A percentile compares a stretch with the other conserved stretches of the same genome.
Evolutionary conservation across 202 grass and related monocot genomes (phyloP).

Genomic region (Alloteropsis angusta): DNA sequence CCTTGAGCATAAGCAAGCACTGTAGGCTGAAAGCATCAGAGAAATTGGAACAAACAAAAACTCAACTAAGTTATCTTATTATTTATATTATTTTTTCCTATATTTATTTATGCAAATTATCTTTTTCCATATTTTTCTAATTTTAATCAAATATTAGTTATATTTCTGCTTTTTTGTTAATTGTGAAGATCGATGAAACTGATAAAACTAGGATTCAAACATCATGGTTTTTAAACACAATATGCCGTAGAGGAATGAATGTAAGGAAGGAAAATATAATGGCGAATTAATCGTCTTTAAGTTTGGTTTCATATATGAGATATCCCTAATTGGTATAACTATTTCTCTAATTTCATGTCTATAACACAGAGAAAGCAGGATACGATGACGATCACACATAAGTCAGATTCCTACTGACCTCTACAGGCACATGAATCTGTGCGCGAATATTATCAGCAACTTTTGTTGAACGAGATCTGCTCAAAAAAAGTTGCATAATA

Average conservation of each 20-base stretch:
- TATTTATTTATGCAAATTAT: not conserved
- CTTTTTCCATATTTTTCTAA: not conserved
- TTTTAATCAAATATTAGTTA: not conserved
- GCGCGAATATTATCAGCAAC: slow-evolving; percentile 51
- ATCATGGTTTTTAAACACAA: no score
- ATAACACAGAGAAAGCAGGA: not conserved
- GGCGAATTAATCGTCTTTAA: not conserved
- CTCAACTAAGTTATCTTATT: not conserved
- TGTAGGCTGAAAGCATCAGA: not conserved
- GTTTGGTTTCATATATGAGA: not conserved
- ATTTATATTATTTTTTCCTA: not conserved
- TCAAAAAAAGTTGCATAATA: slow-evolving; percentile 18
- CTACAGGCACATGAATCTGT: slow-evolving; percentile 48
- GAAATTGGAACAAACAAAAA: not conserved
- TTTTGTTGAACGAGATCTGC: slow-evolving; percentile 53
- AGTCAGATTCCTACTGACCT: slow-evolving; percentile 41
- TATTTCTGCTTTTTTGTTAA: not conserved
- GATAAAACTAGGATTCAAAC: not conserved
- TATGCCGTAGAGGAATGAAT: not conserved
- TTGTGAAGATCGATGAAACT: not conserved
- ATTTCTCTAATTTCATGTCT: not conserved
- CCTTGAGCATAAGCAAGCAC: not conserved
- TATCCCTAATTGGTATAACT: not conserved
- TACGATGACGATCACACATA: not conserved
- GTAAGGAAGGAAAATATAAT: not conserved